phyloP scores from a whole-genome alignment of 768 basidiomycete genomes.

The Coprinellus micaceus region DNA sequence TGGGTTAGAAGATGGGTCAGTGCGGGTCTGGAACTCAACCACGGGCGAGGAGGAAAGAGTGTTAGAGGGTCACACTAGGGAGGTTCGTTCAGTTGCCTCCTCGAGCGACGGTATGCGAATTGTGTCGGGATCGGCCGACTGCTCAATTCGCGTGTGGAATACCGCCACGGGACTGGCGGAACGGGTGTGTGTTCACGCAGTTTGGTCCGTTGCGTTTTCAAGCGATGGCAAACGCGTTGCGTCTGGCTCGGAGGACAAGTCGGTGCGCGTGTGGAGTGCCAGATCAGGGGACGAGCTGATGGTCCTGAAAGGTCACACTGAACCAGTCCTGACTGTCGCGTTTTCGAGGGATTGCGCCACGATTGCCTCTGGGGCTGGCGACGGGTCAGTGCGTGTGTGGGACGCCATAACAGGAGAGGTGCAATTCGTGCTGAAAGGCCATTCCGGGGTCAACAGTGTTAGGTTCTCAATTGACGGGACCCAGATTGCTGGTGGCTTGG shows the following conservation, averaged over 20 bases:
- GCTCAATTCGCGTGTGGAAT: neutral
- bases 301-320: constrained; percentile 14
- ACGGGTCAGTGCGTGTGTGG: neutral
- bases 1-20: too few species aligned
- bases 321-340: constrained; percentile 15
- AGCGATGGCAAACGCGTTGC: constrained; percentile 14
- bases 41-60: constrained; percentile 7
- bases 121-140: neutral
- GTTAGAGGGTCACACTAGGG: constrained; percentile 4
- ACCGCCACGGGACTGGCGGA: neutral
- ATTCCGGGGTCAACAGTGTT: too few species aligned
- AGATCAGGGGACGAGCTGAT: too few species aligned
- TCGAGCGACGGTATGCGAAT: neutral
- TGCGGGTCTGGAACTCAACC: constrained; percentile 13
- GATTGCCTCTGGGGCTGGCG: neutral
- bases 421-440: too few species aligned
- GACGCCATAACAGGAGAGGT: too few species aligned
- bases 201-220: constrained; percentile 18
- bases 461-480: too few species aligned
- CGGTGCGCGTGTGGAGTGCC: too few species aligned
- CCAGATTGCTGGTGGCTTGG: too few species aligned
- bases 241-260: neutral
- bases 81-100: neutral
- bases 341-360: constrained; percentile 14
- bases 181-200: constrained; percentile 10